phyloP scores from a whole-genome alignment of 2,329 filamentous ascomycete genomes.

The Aureobasidium leucospermi region DNA sequence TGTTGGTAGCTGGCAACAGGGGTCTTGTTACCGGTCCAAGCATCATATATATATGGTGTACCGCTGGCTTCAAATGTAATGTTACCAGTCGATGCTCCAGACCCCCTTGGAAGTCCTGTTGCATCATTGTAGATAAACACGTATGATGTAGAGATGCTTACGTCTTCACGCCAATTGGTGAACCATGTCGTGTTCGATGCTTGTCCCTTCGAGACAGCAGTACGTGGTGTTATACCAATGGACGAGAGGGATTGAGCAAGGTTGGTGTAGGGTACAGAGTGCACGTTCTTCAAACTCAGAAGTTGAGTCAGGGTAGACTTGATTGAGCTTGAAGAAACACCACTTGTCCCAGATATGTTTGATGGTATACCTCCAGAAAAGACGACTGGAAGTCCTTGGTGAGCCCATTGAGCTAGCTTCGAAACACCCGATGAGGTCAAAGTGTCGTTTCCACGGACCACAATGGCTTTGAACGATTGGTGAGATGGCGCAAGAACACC shows the following conservation, averaged over 20 bases:
- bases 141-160: slow-evolving; percentile 26
- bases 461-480: slow-evolving; percentile 38
- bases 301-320: slow-evolving; percentile 22
- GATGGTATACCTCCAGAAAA: slow-evolving; percentile 29
- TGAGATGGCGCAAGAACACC: slow-evolving; percentile 32
- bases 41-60: slow-evolving; percentile 33
- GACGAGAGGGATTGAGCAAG: slow-evolving; percentile 27
- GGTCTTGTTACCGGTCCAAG: slow-evolving; percentile 35
- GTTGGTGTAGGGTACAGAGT: slow-evolving; percentile 25
- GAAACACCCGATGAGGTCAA: slow-evolving; percentile 30
- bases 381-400: not conserved
- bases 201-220: slow-evolving; percentile 17
- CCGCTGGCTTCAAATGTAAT: slow-evolving; percentile 27
- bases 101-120: slow-evolving; percentile 26
- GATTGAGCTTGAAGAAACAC: slow-evolving; percentile 16
- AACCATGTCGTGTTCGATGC: slow-evolving; percentile 28
- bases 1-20: slow-evolving; percentile 30
- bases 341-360: slow-evolving; percentile 23
- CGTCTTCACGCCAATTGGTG: slow-evolving; percentile 31
- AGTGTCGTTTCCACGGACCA: slow-evolving; percentile 32
- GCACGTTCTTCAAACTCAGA: slow-evolving; percentile 28
- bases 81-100: slow-evolving; percentile 18
- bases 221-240: slow-evolving; percentile 28
- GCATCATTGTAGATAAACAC: slow-evolving; percentile 37
- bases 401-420: slow-evolving; percentile 1